Evolutionary conservation across 2,329 filamentous ascomycete species (phyloP).

Genomic region (Claviceps citrina): DNA sequence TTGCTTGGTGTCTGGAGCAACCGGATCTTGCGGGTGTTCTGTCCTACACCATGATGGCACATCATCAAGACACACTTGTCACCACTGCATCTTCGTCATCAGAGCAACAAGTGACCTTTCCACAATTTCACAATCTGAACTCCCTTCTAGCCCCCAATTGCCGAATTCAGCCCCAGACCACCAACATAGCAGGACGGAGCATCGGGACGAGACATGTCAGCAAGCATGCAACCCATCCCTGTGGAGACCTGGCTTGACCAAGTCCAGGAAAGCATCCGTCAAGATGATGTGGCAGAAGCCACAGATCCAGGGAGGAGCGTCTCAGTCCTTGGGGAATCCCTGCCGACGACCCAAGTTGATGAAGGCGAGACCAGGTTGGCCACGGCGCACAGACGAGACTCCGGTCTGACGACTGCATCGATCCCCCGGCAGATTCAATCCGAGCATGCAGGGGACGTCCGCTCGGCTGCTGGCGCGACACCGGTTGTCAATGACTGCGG

Average conservation of each 20-base stretch:
- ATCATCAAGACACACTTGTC: too few species aligned
- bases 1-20: not conserved
- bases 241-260: conserved; percentile 2
- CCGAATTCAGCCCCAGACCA: too few species aligned
- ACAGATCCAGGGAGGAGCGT: not conserved
- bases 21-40: not conserved
- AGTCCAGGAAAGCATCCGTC: not conserved
- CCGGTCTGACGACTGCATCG: not conserved
- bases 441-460: not conserved
- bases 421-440: not conserved
- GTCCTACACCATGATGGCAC: not conserved
- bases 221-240: not conserved
- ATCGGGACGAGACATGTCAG: not conserved
- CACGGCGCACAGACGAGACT: not conserved
- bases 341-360: too few species aligned
- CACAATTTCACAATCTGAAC: too few species aligned
- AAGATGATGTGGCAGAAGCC: not conserved
- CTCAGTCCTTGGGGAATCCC: not conserved
- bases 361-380: not conserved
- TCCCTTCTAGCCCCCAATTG: too few species aligned
- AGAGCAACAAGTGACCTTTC: not conserved
- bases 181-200: too few species aligned
- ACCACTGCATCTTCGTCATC: not conserved
- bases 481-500: not conserved
- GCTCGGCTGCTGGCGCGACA: too few species aligned